A percentile compares a stretch with the other conserved stretches of the same genome.
phyloP scores from a whole-genome alignment of 1,139 yeast genomes.

The Blastobotrys aristatus region DNA sequence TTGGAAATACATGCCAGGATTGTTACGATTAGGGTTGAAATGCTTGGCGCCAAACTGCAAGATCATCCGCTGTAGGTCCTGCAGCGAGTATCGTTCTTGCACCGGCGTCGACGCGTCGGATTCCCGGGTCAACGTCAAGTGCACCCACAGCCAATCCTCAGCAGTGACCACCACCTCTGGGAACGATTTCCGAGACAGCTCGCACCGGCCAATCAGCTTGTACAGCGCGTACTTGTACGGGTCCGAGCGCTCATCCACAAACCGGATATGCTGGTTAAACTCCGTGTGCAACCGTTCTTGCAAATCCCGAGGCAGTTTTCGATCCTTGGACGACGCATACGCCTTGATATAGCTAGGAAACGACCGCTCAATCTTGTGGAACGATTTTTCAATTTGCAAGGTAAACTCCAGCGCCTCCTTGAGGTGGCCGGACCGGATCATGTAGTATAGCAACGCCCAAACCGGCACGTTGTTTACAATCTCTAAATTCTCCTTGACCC shows the following conservation, averaged over 20 bases:
- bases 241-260: conserved; percentile 60
- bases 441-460: conserved; percentile 86
- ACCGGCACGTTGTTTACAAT: conserved; percentile 79
- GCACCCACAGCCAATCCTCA: conserved; percentile 98
- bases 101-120: conserved; percentile 44
- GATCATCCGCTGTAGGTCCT: conserved; percentile 69
- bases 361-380: conserved; percentile 78
- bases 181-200: conserved; percentile 65
- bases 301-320: conserved; percentile 58
- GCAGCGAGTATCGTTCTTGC: conserved; percentile 67
- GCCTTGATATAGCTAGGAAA: conserved; percentile 77
- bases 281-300: conserved; percentile 71
- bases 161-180: conserved; percentile 72
- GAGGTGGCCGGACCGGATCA: conserved; percentile 76
- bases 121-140: conserved; percentile 69
- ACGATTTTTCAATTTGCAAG: conserved; percentile 48
- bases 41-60: conserved; percentile 68
- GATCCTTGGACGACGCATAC: conserved; percentile 56
- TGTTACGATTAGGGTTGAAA: conserved; percentile 58
- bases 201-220: conserved; percentile 90
- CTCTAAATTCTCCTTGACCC: conserved; percentile 49
- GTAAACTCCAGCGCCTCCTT: conserved; percentile 69
- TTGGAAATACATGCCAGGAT: conserved; percentile 68
- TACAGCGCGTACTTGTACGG: conserved; percentile 89
- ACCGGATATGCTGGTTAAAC: conserved; percentile 78